These are phyloP conservation scores for Orbilia brochopaga DNA, from an alignment of 2,329 filamentous ascomycete genomes.

Conservation along the genomic window DNA sequence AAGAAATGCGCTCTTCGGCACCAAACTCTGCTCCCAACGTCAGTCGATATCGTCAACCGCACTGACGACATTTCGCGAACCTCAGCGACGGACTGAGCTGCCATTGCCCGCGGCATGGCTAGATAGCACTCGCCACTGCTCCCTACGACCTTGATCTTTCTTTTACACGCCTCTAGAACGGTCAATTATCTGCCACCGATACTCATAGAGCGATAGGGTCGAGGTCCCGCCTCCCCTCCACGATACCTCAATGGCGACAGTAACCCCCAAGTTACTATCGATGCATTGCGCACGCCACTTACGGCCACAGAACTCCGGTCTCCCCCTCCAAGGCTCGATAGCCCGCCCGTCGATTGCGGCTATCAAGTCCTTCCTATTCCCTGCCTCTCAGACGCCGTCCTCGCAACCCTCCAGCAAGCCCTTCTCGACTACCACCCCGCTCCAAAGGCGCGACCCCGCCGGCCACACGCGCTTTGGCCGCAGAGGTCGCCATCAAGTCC, in stretches of 20 bases:
- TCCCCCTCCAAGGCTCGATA: conserved; percentile 11
- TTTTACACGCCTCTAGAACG: not conserved
- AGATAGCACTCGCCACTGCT: conserved; percentile 7
- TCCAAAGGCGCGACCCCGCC: conserved; percentile 36
- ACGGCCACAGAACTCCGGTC: conserved; percentile 12
- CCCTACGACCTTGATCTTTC: conserved; percentile 1
- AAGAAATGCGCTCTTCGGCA: conserved; percentile 14
- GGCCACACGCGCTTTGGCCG: conserved; percentile 58
- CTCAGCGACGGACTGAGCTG: conserved; percentile 4
- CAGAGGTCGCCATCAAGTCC: conserved; percentile 77
- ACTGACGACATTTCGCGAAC: conserved; percentile 6
- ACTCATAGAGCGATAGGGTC: conserved; percentile 3
- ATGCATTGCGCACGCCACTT: conserved; percentile 33
- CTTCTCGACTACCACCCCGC: conserved; percentile 41
- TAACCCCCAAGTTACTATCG: conserved; percentile 31
- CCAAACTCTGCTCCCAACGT: conserved; percentile 44
- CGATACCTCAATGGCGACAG: conserved; percentile 24
- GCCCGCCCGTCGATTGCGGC: conserved; percentile 36
- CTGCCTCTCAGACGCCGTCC: not conserved
- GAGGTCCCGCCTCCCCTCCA: conserved; percentile 12
- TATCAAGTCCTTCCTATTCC: conserved; percentile 43
- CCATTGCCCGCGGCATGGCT: conserved; percentile 18
- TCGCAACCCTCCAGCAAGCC: conserved; percentile 16
- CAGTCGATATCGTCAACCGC: conserved; percentile 13
- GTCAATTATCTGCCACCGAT: conserved; percentile 16